Evolutionary conservation across 2,329 filamentous ascomycete species (phyloP).

Genomic region (Rhynchosporium agropyri): DNA sequence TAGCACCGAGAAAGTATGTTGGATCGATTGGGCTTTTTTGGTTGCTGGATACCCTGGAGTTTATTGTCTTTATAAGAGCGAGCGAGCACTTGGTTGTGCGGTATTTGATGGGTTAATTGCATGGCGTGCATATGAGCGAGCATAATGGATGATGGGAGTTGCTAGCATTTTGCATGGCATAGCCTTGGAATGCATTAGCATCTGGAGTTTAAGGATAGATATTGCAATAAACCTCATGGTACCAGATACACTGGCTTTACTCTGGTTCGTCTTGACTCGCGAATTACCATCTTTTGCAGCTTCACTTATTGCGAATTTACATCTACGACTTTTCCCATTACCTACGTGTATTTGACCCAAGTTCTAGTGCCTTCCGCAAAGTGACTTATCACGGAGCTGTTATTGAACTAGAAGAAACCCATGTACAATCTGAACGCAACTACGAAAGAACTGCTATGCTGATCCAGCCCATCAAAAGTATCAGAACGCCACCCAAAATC

Average conservation of each 20-base stretch:
- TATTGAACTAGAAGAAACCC: slow-evolving; percentile 15
- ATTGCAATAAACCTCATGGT: slow-evolving; percentile 21
- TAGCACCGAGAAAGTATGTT: slow-evolving; percentile 17
- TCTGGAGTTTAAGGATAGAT: slow-evolving; percentile 23
- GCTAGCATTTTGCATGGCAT: slow-evolving; percentile 31
- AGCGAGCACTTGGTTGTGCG: slow-evolving; percentile 2
- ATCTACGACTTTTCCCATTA: not conserved
- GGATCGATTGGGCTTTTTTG: slow-evolving; percentile 18
- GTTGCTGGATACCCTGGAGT: slow-evolving; percentile 33
- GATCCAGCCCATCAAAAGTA: slow-evolving; percentile 29
- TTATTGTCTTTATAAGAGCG: slow-evolving; percentile 25
- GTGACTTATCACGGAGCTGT: slow-evolving; percentile 7
- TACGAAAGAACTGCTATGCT: slow-evolving; percentile 28
- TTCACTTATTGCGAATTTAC: not conserved
- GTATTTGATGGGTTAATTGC: not conserved
- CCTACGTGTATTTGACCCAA: slow-evolving; percentile 1
- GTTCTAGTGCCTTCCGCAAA: not conserved
- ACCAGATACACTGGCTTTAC: not conserved
- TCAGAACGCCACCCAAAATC: slow-evolving; percentile 27
- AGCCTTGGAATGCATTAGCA: slow-evolving; percentile 20
- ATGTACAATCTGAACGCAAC: slow-evolving; percentile 28
- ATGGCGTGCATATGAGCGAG: slow-evolving; percentile 10
- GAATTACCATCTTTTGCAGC: not conserved
- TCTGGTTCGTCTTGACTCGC: not conserved
- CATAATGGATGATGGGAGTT: slow-evolving; percentile 24